Evolutionary conservation across 2,329 filamentous ascomycete species (phyloP), one percentile per base, ranked within the genome.

Genomic region (Lecanosticta acicola): DNA sequence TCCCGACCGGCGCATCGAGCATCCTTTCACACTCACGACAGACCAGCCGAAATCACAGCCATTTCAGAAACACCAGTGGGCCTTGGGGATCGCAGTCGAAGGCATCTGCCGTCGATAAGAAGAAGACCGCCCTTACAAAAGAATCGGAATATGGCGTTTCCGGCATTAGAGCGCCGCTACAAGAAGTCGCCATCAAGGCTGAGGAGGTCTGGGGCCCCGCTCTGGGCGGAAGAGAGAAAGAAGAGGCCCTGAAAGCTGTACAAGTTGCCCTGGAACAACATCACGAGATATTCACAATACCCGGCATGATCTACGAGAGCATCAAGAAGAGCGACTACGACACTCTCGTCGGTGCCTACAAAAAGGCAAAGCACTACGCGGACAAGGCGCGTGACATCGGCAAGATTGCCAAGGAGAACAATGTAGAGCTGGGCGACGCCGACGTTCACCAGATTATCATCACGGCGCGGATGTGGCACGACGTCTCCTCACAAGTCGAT

Each of bases 201-300:
- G 89, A 97, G 66, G 93, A 98, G 60, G 86, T 98, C 7, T 98
- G 94, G 90, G 93, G 93, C 0, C 93, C 93, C 2, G 91, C 93
- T 1, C 69, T 98, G 32, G 88, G 89, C 32, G 93, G 93, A 3
- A 81, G 87, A 20, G 90, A 97, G 59, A 89, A 91, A 62, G 93
- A 97, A 61, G 86, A 90, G 62, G 84, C 84, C 51, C 74, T 98
- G 45, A 94, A 90, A 65, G 77, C 80, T 0, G 80, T 96, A 7
- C 76, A 89, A 17, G 77, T 78, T 7, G 82, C 84, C 11, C 75
- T 98, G 39, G 85, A 93, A 51, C 81, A 81, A 51, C 86, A 93
- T 64, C 84, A 83, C 49, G 84, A 85, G 26, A 81, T 93, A 39
- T 85, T 96, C 54, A 88, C 94, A 59, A 76, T 93, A 41, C 88